A percentile compares a stretch with the other conserved stretches of the same genome.
phyloP scores from a whole-genome alignment of 1,139 yeast genomes.

The Nakaseomyces delphensis region DNA sequence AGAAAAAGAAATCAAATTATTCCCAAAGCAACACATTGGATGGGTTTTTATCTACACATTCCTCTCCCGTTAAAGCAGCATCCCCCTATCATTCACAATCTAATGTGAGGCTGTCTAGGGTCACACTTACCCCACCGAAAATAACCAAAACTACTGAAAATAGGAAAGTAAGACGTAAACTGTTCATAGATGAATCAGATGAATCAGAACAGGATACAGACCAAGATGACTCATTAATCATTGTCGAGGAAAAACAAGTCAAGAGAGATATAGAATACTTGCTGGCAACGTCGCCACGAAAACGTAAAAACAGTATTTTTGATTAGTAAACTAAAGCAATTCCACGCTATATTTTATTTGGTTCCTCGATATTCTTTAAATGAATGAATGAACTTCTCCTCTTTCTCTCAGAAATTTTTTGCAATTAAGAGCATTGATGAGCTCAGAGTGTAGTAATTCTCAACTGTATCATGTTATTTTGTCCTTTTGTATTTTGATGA shows the following conservation, averaged over 20 bases:
- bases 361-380: too few relatives aligned
- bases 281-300: constrained; percentile 1
- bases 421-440: too few relatives aligned
- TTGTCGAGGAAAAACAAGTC: constrained; percentile 15
- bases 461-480: too few relatives aligned
- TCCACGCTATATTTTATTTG: too few relatives aligned
- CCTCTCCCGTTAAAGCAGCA: constrained; percentile 15
- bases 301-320: neutral
- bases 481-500: too few relatives aligned
- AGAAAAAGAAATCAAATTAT: constrained; percentile 9
- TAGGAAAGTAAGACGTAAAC: constrained; percentile 8
- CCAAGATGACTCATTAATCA: constrained; percentile 19
- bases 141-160: neutral
- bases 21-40: constrained; percentile 24
- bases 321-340: too few relatives aligned
- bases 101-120: too few relatives aligned
- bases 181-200: constrained; percentile 15
- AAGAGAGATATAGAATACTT: constrained; percentile 1
- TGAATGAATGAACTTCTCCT: too few relatives aligned
- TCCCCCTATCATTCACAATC: neutral
- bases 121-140: too few relatives aligned
- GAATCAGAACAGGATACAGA: constrained; percentile 4
- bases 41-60: constrained; percentile 17
- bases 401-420: too few relatives aligned
- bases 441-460: too few relatives aligned